Evolutionary conservation across 1,284 basidiomycete species (phyloP).

Genomic region (Tylopilus sp.): DNA sequence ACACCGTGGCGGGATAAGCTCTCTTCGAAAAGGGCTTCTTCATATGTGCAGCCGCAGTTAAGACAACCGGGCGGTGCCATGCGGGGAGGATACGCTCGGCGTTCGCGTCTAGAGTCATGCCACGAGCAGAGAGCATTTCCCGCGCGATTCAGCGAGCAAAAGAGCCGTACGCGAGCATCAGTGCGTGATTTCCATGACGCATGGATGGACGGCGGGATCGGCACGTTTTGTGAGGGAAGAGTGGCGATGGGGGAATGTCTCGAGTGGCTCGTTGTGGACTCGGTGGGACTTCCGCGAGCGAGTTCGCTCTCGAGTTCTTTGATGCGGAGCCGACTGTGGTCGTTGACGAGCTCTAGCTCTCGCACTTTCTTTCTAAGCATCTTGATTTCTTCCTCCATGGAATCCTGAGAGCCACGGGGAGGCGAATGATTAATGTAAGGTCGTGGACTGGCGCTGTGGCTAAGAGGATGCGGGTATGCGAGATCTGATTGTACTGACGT

Average conservation of each 20-base stretch:
- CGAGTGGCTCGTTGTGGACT: constrained; percentile 24
- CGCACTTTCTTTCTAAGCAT: constrained; percentile 39
- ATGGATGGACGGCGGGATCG: constrained; percentile 42
- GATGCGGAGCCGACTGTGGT: constrained; percentile 44
- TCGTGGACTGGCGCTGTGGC: constrained; percentile 26
- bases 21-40: constrained; percentile 81
- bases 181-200: constrained; percentile 66
- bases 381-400: constrained; percentile 40
- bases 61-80: constrained; percentile 72
- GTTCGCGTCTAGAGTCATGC: constrained; percentile 81
- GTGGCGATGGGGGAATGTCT: constrained; percentile 14
- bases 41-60: constrained; percentile 78
- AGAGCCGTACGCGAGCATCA: constrained; percentile 61
- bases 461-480: constrained; percentile 20
- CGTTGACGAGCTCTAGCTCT: constrained; percentile 46
- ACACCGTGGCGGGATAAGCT: constrained; percentile 71
- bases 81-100: constrained; percentile 71
- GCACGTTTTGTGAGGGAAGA: constrained; percentile 31
- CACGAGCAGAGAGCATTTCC: constrained; percentile 83
- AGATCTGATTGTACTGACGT: constrained; percentile 27
- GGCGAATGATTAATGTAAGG: constrained; percentile 24
- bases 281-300: constrained; percentile 31
- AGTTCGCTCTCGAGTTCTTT: constrained; percentile 46
- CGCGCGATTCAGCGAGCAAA: constrained; percentile 77
- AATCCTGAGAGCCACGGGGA: constrained; percentile 23